Evolutionary conservation across 2,329 filamentous ascomycete genomes (phyloP).

Genomic region (Colletotrichum viniferum): DNA sequence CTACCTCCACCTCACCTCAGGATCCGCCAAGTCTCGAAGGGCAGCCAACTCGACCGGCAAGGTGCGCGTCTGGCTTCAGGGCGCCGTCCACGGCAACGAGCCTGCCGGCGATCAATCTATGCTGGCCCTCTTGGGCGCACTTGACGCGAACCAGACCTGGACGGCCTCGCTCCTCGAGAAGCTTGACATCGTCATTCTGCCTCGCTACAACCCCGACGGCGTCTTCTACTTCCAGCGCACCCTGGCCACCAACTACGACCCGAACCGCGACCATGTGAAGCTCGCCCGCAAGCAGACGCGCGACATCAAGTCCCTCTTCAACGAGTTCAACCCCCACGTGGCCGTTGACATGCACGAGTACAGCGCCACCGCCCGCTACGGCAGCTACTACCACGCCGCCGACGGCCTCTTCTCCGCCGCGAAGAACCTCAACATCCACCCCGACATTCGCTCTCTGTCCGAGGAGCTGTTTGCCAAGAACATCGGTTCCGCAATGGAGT

Average conservation of each 20-base stretch:
- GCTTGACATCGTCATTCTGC: slow-evolving; percentile 32
- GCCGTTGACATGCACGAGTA: slow-evolving; percentile 38
- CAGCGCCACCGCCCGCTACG: slow-evolving; percentile 20
- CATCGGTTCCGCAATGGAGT: slow-evolving; percentile 32
- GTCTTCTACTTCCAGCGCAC: slow-evolving; percentile 36
- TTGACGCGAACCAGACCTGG: slow-evolving; percentile 32
- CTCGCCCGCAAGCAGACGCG: slow-evolving; percentile 35
- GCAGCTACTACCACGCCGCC: slow-evolving; percentile 23
- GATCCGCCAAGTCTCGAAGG: neutral
- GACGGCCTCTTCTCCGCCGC: slow-evolving; percentile 36
- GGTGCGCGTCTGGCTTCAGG: slow-evolving; percentile 34
- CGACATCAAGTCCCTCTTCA: slow-evolving; percentile 33
- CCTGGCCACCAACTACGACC: slow-evolving; percentile 33
- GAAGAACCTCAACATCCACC: slow-evolving; percentile 38
- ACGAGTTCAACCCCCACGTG: slow-evolving; percentile 32
- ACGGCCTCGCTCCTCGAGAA: slow-evolving; percentile 30
- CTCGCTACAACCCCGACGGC: slow-evolving; percentile 38
- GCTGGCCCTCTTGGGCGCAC: slow-evolving; percentile 33
- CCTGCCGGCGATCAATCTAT: slow-evolving; percentile 35
- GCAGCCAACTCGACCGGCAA: slow-evolving; percentile 24
- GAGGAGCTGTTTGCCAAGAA: slow-evolving; percentile 33
- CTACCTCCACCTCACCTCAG: slow-evolving; percentile 23
- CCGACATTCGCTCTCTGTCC: slow-evolving; percentile 30
- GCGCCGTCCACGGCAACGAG: slow-evolving; percentile 35
- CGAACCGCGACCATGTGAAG: slow-evolving; percentile 37